Base-by-base conservation (phyloP, 257 asterid genomes). In the Phtheirospermum japonicum region DNA sequence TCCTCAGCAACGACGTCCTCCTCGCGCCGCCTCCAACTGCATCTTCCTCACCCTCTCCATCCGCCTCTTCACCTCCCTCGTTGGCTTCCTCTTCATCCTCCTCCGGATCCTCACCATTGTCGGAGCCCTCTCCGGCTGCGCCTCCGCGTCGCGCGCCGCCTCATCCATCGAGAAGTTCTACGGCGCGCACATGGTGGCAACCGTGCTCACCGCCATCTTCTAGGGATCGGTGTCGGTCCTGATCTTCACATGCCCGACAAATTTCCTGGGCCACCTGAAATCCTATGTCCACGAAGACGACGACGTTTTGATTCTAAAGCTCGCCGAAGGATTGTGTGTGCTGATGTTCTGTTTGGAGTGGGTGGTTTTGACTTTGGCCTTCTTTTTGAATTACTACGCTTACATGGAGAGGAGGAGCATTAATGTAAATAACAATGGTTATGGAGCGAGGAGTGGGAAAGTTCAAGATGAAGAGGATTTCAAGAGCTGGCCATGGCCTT, bases 171-270 rank as follows among this genome's bases (percentile, higher is more conserved):
- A 16, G 16, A 83, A 79, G 52, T 68, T 84, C 81, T 90, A 90
- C 66, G 95, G 90, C 18, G 85, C 90, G 1, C 97, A 88, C 81
- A 90, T 85, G 95, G 85, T 82, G 32, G 83, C 90, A 16, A 85
- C 96, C 0, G 96, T 87, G 5, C 79, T 87, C 9, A 87, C 96
- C 0, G 96, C 97, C 48, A 87, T 90, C 49, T 87, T 90, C 56
- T 96, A 90, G 67, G 97, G 97, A 13, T 83, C 96, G 9, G 84
- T 87, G 11, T 83, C 95, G 1, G 87, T 87, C 36, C 87, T 90
- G 34, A 87, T 90, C 14, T 90, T 83, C 75, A 85, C 96, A 0
- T 72, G 87, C 0, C 86, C 95, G 0, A 52, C 75, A 0, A 95
- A 90, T 30, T 90, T 90, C 71, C 83, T 90, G 0, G 76, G 80